Percentiles rank a stretch among this genome's conserved stretches.
phyloP scores from a whole-genome alignment of 2,329 filamentous ascomycete species.

The Venturia oleaginea region DNA sequence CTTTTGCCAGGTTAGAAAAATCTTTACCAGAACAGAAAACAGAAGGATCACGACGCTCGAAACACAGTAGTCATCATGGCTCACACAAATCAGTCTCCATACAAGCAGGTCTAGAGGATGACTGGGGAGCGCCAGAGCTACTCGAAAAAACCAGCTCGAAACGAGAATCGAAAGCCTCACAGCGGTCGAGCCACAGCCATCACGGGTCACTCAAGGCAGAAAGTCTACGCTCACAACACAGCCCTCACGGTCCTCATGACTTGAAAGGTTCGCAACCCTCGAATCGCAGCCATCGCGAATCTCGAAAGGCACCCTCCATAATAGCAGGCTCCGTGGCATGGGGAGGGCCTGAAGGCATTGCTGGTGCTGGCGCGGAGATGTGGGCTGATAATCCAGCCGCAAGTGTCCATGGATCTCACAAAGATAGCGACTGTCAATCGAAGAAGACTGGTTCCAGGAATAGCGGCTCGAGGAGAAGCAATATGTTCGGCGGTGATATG shows the following conservation, averaged over 20 bases:
- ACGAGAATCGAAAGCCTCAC: background rate
- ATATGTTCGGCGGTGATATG: background rate
- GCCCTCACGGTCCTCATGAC: background rate
- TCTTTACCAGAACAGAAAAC: no score
- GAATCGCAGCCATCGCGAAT: background rate
- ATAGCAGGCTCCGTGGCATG: background rate
- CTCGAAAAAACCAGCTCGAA: background rate
- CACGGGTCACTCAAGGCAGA: background rate
- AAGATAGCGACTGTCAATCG: background rate
- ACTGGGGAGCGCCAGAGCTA: background rate
- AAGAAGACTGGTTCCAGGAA: constrained; percentile 1
- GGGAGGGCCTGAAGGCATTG: background rate
- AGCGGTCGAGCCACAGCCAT: background rate
- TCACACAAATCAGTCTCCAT: background rate
- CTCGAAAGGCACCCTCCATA: background rate
- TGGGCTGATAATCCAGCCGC: background rate
- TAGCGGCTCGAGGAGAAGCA: constrained; percentile 7
- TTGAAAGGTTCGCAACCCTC: background rate
- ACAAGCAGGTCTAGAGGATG: background rate
- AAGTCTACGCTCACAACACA: background rate
- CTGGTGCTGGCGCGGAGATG: background rate
- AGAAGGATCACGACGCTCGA: background rate
- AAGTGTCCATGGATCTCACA: background rate
- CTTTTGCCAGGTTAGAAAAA: background rate
- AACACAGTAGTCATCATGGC: background rate